These are phyloP conservation scores for Lepiota brunneoincarnata DNA, from an alignment of 768 basidiomycete genomes.

Conservation along the genomic window DNA sequence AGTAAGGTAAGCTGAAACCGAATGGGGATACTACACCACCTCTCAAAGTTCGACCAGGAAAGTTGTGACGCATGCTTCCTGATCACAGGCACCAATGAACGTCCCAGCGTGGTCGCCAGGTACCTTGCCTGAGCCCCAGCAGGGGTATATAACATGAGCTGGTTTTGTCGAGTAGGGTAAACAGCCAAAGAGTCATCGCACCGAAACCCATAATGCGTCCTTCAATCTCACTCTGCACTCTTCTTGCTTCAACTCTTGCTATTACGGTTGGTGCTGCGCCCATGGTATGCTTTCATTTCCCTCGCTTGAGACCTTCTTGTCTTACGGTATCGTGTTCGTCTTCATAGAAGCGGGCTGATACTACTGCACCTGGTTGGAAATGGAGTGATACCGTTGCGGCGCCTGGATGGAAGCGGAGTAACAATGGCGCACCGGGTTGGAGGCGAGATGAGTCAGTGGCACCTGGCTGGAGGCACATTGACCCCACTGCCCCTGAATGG, in stretches of 20 bases:
- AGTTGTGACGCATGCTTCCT: constrained; percentile 10
- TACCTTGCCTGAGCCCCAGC: not conserved
- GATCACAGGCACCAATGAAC: constrained; percentile 9
- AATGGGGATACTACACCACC: constrained; percentile 7
- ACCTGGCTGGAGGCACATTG: not conserved
- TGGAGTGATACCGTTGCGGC: not conserved
- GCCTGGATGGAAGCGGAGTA: not conserved
- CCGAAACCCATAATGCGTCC: constrained; percentile 8
- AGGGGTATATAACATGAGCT: constrained; percentile 9
- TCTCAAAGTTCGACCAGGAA: constrained; percentile 1
- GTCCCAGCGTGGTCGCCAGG: not conserved
- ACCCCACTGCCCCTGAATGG: not conserved
- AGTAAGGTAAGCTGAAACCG: constrained; percentile 1
- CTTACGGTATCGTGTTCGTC: not conserved
- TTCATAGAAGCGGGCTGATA: not conserved
- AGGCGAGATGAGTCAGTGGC: not conserved
- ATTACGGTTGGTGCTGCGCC: not conserved
- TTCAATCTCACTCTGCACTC: not conserved
- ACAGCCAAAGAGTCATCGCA: not conserved
- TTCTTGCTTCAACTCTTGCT: not conserved
- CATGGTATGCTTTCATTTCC: not conserved
- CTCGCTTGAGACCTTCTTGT: not conserved
- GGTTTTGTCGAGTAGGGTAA: not conserved
- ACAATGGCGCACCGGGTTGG: not conserved
- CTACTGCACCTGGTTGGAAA: not conserved